phyloP scores from a whole-genome alignment of 768 basidiomycete genomes.

The Chalciporus piperatus region DNA sequence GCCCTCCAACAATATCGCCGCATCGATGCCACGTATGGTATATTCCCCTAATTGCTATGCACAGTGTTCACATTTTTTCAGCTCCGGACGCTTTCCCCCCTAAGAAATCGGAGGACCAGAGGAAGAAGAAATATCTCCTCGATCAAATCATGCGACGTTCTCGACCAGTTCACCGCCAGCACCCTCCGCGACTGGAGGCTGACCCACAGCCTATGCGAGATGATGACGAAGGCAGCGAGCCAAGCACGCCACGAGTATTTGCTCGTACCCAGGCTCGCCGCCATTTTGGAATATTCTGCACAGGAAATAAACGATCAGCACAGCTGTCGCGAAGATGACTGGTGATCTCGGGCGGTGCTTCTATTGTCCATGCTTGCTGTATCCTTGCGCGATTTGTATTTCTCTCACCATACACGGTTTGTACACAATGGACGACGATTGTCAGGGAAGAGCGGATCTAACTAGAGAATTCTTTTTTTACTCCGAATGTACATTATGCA shows the following conservation, averaged over 20 bases:
- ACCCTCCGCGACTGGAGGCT: constrained; percentile 13
- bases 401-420: not conserved
- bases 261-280: constrained; percentile 16
- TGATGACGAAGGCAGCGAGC: constrained; percentile 8
- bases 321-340: constrained; percentile 13
- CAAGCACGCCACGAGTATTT: constrained; percentile 8
- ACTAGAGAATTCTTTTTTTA: not conserved
- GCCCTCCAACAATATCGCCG: constrained; percentile 23
- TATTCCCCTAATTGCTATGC: not conserved
- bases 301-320: constrained; percentile 25
- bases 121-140: constrained; percentile 11
- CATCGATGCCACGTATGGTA: constrained; percentile 38
- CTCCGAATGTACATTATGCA: constrained; percentile 2
- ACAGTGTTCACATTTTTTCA: constrained; percentile 21
- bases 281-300: constrained; percentile 39
- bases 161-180: constrained; percentile 27
- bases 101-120: constrained; percentile 16
- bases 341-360: not conserved
- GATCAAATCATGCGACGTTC: constrained; percentile 13
- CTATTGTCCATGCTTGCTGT: constrained; percentile 1
- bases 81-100: constrained; percentile 38
- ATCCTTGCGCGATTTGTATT: constrained; percentile 9
- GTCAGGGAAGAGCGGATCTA: not conserved
- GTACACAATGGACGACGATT: constrained; percentile 8
- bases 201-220: constrained; percentile 1